Base-by-base conservation (phyloP, 805 yeast species). In the Pichia deserticola region DNA sequence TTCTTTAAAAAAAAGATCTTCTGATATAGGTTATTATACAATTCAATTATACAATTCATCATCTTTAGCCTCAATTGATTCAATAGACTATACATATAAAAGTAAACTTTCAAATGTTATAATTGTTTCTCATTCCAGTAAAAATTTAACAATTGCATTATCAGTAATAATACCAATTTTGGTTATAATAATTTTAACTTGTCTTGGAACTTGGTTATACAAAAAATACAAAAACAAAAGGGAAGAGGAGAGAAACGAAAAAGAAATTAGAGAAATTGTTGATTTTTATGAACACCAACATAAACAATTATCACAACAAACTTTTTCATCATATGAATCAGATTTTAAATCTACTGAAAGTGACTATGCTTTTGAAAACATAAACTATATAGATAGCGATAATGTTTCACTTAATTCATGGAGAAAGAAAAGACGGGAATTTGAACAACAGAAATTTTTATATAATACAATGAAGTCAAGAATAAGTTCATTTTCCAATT, bases 361-460 rank as follows among this genome's bases (percentile, higher is more conserved):
- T 28, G 40, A 34, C 29, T 32, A 36, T 37, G 38, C 44, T 13
- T 60, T 62, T 36, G 61, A 57, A 48, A 56, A 64, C 28, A 65
- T 65, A 41, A 54, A 65, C 48, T 66, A 55, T 47, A 68, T 61
- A 33, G 68, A 67, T 48, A 65, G 60, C 34, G 82, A 76, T 45
- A 74, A 66, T 30, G 63, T 73, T 9, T 76, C 81, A 5, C 72
- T 78, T 28, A 73, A 72, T 51, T 75, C 79, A 27, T 78, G 82
- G 82, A 70, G 72, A 40, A 66, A 71, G 32, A 78, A 78, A 57
- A 61, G 81, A 53, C 73, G 73, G 48, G 72, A 72, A 49, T 77
- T 66, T 53, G 80, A 58, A 48, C 58, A 50, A 27, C 54, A 54
- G 37, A 49, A 45, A 30, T 43, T 28, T 36, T 10, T 37, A 15